A percentile compares a stretch with the other conserved stretches of the same genome.
These are phyloP conservation scores for Claviceps pazoutovae DNA, from an alignment of 2,329 filamentous ascomycete genomes.

Conservation along the genomic window DNA sequence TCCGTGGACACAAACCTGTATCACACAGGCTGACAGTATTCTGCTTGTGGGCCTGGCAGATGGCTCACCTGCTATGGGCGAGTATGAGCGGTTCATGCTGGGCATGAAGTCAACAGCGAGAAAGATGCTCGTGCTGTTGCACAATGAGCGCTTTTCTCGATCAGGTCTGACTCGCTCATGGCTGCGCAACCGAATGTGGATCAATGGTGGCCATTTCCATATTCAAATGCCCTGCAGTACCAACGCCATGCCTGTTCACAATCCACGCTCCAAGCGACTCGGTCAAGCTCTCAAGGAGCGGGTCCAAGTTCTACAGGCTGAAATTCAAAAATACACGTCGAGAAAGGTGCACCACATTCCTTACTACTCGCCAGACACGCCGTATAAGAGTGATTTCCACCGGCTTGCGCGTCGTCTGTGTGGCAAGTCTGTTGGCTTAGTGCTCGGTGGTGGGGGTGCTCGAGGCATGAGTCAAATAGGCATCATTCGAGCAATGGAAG, in stretches of 20 bases:
- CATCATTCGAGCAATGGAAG: constrained; percentile 87
- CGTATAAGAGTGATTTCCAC: constrained; percentile 95
- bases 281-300: constrained; percentile 80
- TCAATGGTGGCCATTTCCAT: constrained; percentile 94
- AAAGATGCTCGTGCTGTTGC: constrained; percentile 81
- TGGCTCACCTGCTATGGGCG: constrained; percentile 76
- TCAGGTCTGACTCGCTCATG: constrained; percentile 78
- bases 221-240: constrained; percentile 86
- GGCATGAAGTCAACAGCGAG: constrained; percentile 95
- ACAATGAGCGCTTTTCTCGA: constrained; percentile 74
- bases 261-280: constrained; percentile 57
- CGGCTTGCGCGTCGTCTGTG: constrained; percentile 78
- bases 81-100: constrained; percentile 90
- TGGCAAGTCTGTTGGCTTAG: constrained; percentile 86
- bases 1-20: constrained; percentile 96
- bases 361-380: constrained; percentile 79
- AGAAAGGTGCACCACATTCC: constrained; percentile 78
- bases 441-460: constrained; percentile 86
- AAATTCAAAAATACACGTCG: constrained; percentile 96
- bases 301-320: constrained; percentile 87
- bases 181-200: constrained; percentile 89
- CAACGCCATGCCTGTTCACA: constrained; percentile 59
- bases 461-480: constrained; percentile 86
- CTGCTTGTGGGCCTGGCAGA: constrained; percentile 84
- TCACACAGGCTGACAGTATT: constrained; percentile 92